Conservation (phyloP, 164 flowering plant genomes). For the Vitis labrusca region DNA sequence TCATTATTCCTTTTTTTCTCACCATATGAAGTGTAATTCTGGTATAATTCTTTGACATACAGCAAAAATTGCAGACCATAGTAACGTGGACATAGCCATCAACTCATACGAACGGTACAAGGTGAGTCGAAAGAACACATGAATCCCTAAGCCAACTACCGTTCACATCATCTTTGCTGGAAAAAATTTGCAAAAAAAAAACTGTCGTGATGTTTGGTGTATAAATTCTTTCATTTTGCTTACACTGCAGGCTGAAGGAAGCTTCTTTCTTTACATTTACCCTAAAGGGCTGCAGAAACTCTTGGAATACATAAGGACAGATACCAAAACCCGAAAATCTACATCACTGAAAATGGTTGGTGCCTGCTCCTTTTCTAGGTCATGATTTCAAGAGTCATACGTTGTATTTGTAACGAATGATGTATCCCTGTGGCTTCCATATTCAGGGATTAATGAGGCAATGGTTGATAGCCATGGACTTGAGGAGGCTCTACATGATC, state of each 20-base stretch:
- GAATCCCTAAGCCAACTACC: too few species aligned
- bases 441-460: conserved; percentile 8
- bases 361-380: neutral
- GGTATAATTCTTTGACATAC: neutral
- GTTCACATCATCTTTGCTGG: too few species aligned
- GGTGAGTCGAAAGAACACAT: neutral
- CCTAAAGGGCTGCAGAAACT: conserved; percentile 19
- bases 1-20: too few species aligned
- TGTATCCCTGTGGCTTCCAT: neutral
- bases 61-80: neutral
- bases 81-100: conserved; percentile 3
- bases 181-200: too few species aligned
- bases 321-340: conserved; percentile 25
- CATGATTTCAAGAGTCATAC: neutral
- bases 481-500: conserved; percentile 8
- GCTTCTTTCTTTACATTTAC: conserved; percentile 16
- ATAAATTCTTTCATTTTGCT: neutral
- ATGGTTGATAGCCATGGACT: conserved; percentile 1
- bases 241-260: conserved; percentile 21
- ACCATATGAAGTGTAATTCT: too few species aligned
- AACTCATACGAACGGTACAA: conserved; percentile 26
- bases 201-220: too few species aligned
- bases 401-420: too few species aligned
- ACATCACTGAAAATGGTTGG: conserved; percentile 36
- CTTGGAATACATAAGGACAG: conserved; percentile 12